Conservation (phyloP, 1,139 yeast species). For the Petasospora fabianii region DNA sequence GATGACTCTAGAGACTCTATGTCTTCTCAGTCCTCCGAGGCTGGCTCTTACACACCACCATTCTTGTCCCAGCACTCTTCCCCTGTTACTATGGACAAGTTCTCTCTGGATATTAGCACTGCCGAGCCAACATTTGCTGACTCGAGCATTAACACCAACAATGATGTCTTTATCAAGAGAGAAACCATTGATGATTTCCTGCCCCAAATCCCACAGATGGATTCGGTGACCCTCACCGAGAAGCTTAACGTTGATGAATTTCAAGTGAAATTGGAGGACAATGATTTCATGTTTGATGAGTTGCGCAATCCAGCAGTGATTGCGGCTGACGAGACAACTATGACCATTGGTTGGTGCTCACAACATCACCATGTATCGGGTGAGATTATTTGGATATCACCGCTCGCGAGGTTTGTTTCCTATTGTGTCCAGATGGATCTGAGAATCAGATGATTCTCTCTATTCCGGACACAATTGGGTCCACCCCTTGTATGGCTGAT, state of each 20-base stretch:
- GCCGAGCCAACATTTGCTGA: constrained; percentile 8
- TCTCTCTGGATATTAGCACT: constrained; percentile 23
- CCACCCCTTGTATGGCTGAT: background rate
- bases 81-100: constrained; percentile 18
- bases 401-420: constrained; percentile 1
- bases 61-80: constrained; percentile 13
- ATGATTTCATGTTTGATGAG: constrained; percentile 33
- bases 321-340: constrained; percentile 22
- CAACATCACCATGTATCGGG: no score
- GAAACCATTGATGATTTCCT: constrained; percentile 13
- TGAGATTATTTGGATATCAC: no score
- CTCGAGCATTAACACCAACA: constrained; percentile 1
- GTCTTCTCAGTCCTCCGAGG: constrained; percentile 11
- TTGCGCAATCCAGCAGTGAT: constrained; percentile 43
- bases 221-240: constrained; percentile 9
- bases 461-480: constrained; percentile 7
- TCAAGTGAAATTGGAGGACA: constrained; percentile 22
- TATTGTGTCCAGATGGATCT: constrained; percentile 13
- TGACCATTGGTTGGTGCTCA: constrained; percentile 1
- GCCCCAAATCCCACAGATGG: constrained; percentile 14
- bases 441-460: constrained; percentile 14
- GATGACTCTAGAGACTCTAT: constrained; percentile 15
- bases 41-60: constrained; percentile 11
- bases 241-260: constrained; percentile 18
- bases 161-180: constrained; percentile 15